A percentile compares a stretch with the other conserved stretches of the same genome.
Evolutionary conservation across 1,139 yeast species (phyloP).

Genomic region (Geotrichum reessii): DNA sequence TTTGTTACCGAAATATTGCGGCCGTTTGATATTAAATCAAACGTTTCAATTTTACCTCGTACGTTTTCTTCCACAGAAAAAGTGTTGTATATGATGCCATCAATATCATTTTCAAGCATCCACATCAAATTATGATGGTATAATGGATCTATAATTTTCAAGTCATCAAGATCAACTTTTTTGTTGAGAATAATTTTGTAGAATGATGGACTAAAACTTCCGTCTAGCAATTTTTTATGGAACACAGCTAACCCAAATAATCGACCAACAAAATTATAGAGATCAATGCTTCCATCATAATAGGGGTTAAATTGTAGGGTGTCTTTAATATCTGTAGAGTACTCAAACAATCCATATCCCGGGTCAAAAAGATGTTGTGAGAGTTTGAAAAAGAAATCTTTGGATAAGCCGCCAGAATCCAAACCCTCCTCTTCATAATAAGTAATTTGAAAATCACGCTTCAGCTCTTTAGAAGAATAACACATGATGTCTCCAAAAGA

Average conservation of each 20-base stretch:
- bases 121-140: constrained; percentile 90
- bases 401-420: constrained; percentile 79
- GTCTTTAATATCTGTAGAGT: constrained; percentile 95
- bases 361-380: constrained; percentile 99
- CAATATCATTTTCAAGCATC: constrained; percentile 91
- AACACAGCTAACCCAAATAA: constrained; percentile 96
- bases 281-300: constrained; percentile 95
- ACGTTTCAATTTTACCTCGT: constrained; percentile 86
- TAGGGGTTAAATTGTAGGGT: constrained; percentile 96
- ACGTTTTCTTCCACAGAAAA: constrained; percentile 94
- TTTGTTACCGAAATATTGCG: constrained; percentile 84
- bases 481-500: background rate
- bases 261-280: constrained; percentile 96
- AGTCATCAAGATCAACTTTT: constrained; percentile 89
- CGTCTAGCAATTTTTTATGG: constrained; percentile 96
- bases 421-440: background rate
- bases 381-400: constrained; percentile 91
- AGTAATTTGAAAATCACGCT: background rate
- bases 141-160: constrained; percentile 98
- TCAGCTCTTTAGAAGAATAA: background rate
- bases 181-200: constrained; percentile 96
- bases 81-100: constrained; percentile 76
- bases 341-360: constrained; percentile 91
- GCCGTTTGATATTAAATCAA: constrained; percentile 87
- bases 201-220: constrained; percentile 95